Percentiles rank a stretch among this genome's conserved stretches.
These are phyloP conservation scores for Suhomyces bolitotheri DNA, from an alignment of 1,139 yeast species.

Conservation along the genomic window DNA sequence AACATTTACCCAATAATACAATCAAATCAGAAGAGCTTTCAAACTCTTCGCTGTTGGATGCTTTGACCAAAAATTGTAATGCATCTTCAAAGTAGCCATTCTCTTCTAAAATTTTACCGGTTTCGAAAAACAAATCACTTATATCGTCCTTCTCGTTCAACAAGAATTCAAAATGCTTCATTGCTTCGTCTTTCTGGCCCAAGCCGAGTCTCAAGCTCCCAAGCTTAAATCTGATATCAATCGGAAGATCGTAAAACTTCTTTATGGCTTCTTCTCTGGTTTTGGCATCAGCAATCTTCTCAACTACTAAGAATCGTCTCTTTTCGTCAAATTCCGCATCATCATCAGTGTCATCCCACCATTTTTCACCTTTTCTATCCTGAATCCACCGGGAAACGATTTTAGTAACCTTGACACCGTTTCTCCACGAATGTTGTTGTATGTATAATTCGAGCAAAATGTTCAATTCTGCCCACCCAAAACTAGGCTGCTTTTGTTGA, in stretches of 20 bases:
- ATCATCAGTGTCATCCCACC: constrained; percentile 77
- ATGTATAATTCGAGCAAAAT: constrained; percentile 77
- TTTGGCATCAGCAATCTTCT: constrained; percentile 13
- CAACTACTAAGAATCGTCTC: constrained; percentile 49
- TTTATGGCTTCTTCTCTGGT: constrained; percentile 28
- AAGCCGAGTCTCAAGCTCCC: constrained; percentile 71
- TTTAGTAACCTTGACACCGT: constrained; percentile 67
- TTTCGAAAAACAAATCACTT: constrained; percentile 72
- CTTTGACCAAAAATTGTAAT: constrained; percentile 57
- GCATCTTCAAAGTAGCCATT: constrained; percentile 75
- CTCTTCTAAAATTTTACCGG: constrained; percentile 71
- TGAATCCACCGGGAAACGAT: constrained; percentile 83
- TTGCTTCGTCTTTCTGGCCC: constrained; percentile 68
- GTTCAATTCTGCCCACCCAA: constrained; percentile 88
- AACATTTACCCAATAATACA: constrained; percentile 73
- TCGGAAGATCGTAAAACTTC: constrained; percentile 58
- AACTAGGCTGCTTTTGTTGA: constrained; percentile 41
- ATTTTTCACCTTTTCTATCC: constrained; percentile 64
- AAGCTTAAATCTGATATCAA: constrained; percentile 81
- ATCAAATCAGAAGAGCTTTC: constrained; percentile 52
- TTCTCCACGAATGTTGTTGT: constrained; percentile 61
- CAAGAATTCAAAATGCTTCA: constrained; percentile 64
- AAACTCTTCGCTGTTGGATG: constrained; percentile 50
- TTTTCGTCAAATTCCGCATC: constrained; percentile 79
- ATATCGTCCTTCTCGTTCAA: constrained; percentile 58